phyloP scores from a whole-genome alignment of 306 rosid species.

The Corylus americana region DNA sequence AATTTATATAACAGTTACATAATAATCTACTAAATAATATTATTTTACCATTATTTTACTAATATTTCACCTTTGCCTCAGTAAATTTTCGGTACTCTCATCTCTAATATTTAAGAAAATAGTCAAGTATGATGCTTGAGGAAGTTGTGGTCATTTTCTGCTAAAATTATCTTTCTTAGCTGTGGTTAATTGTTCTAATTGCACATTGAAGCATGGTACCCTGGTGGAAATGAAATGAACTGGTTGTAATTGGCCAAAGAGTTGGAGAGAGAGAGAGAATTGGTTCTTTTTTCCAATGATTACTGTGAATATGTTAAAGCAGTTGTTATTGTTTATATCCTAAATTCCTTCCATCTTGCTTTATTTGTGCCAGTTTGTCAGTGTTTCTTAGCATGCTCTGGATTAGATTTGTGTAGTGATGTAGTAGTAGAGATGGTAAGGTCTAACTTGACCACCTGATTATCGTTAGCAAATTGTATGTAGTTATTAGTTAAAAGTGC shows the following conservation, averaged over 20 bases:
- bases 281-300: slow-evolving; percentile 1
- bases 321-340: slow-evolving; percentile 17
- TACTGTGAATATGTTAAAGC: slow-evolving; percentile 35
- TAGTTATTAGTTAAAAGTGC: no score
- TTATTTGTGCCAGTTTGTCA: slow-evolving; percentile 1
- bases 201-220: slow-evolving; percentile 31
- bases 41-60: no score
- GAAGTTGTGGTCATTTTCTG: slow-evolving; percentile 48
- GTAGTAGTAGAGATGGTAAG: background rate
- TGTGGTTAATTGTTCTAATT: slow-evolving; percentile 32
- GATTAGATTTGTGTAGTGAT: background rate
- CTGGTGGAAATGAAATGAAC: slow-evolving; percentile 47
- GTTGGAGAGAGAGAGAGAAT: background rate
- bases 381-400: no score
- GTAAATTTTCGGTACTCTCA: no score
- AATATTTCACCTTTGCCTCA: no score
- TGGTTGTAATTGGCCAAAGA: slow-evolving; percentile 27
- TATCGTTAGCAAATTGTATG: no score
- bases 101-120: background rate
- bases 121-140: slow-evolving; percentile 19
- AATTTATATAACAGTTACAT: no score
- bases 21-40: no score
- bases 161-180: slow-evolving; percentile 34
- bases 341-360: background rate
- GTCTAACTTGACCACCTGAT: background rate